Percentiles rank a stretch among this genome's conserved stretches.
These are phyloP conservation scores for Macadamia integrifolia DNA, from an alignment of 164 flowering plant species.

Conservation along the genomic window DNA sequence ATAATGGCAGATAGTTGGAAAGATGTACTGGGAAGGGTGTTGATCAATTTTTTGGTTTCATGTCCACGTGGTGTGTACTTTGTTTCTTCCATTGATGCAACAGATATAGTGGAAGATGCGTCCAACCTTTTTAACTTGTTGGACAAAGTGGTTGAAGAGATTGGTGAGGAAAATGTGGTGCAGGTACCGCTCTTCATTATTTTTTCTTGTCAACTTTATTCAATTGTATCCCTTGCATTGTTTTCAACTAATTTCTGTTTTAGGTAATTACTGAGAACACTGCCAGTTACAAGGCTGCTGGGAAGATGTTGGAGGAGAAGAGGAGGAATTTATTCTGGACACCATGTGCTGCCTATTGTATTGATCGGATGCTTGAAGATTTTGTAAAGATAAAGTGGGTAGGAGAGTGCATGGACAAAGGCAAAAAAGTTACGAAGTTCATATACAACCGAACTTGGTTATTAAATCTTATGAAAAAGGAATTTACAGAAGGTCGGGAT, in stretches of 20 bases:
- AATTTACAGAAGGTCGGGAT: slow-evolving; percentile 62
- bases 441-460: slow-evolving; percentile 62
- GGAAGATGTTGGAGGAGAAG: slow-evolving; percentile 74
- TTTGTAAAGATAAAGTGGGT: slow-evolving; percentile 55
- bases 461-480: slow-evolving; percentile 63
- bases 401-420: slow-evolving; percentile 57
- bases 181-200: slow-evolving; percentile 40
- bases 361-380: slow-evolving; percentile 65
- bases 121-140: slow-evolving; percentile 51
- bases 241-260: slow-evolving; percentile 4
- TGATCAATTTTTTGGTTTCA: slow-evolving; percentile 60
- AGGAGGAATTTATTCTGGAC: slow-evolving; percentile 66
- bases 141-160: slow-evolving; percentile 67
- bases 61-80: slow-evolving; percentile 63
- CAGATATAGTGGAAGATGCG: slow-evolving; percentile 50
- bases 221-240: not conserved
- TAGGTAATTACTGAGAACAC: slow-evolving; percentile 66
- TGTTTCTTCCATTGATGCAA: slow-evolving; percentile 64
- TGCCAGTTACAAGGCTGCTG: slow-evolving; percentile 58
- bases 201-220: slow-evolving; percentile 2
- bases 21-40: slow-evolving; percentile 45
- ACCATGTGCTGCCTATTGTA: slow-evolving; percentile 65
- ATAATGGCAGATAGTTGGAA: slow-evolving; percentile 77
- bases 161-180: slow-evolving; percentile 76
- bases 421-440: slow-evolving; percentile 60